Base-by-base conservation (phyloP, 2,329 filamentous ascomycete species). In the Alternaria sp. region DNA sequence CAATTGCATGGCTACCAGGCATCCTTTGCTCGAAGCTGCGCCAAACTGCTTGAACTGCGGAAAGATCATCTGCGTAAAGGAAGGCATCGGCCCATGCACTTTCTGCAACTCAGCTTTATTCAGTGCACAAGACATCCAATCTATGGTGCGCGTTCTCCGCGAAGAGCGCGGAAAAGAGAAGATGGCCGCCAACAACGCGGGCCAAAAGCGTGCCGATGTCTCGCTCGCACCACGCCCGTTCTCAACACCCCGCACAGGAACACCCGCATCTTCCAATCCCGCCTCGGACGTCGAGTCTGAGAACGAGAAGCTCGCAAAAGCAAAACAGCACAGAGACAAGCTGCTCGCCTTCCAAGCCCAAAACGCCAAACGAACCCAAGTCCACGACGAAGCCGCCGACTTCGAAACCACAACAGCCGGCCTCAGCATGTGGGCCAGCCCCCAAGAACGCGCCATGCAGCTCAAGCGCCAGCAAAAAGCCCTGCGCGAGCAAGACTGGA, bases 1-100 rank as follows among this genome's bases (percentile, higher is more conserved):
- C 80, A 92, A 92, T 72, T 99, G 96, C 79, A 93, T 96, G 74
- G 96, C 92, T 0, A 89, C 92, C 0, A 88, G 92, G 2, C 96
- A 99, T 78, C 92, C 95, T 1, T 87, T 98, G 3, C 90, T 97
- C 47, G 88, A 88, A n/a, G 94, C 95, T 0, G 94, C 94, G 0
- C 96, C 96, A 1, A 99, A 98, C 78, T 99, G 96, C 77, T 83
- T 96, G 15, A 90, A 87, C 47, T 99, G 96, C 73, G 96, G 96
- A 63, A 98, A 98, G 78, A 93, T 99, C 12, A 90, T 98, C 58
- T 99, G 96, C 78, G 89, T 97, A 23, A 94, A 96, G 74, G 94
- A 99, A 80, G 96, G 96, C 0, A 85, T 98, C 1, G 95, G 95
- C 0, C 95, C 95, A 0, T 99, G 96, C 79, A 97, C 95, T 0